phyloP scores from a whole-genome alignment of 169 alveolate species.

The Blepharisma undulans region DNA sequence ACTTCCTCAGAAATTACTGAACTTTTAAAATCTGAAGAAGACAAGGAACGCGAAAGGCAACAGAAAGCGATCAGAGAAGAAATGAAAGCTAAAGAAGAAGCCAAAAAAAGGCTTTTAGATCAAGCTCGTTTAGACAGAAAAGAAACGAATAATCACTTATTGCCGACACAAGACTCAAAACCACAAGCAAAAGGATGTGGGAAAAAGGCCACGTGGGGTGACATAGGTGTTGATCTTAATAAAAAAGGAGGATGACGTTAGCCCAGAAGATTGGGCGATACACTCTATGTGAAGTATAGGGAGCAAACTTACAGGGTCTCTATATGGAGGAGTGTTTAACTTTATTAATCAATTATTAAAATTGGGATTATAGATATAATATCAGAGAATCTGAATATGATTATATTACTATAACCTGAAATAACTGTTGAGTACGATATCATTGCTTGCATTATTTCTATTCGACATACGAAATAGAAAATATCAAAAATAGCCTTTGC shows the following conservation, averaged over 20 bases:
- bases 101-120: neutral
- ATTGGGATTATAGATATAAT: too few species aligned
- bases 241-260: conserved; percentile 43
- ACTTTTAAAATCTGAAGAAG: conserved; percentile 26
- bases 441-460: too few species aligned
- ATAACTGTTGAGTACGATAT: too few species aligned
- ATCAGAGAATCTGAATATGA: too few species aligned
- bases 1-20: conserved; percentile 2
- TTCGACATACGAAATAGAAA: too few species aligned
- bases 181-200: neutral
- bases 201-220: neutral
- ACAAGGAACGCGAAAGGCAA: neutral
- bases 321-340: neutral
- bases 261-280: neutral
- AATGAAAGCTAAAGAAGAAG: conserved; percentile 1
- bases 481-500: too few species aligned
- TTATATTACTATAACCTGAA: too few species aligned
- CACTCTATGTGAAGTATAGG: neutral
- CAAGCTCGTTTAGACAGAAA: conserved; percentile 21
- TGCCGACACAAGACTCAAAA: conserved; percentile 6
- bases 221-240: conserved; percentile 37
- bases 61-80: conserved; percentile 6
- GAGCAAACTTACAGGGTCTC: neutral
- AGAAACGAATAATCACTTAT: neutral
- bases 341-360: neutral